Conservation (phyloP, 2,329 filamentous ascomycete species). For the Scytalidium sp. region DNA sequence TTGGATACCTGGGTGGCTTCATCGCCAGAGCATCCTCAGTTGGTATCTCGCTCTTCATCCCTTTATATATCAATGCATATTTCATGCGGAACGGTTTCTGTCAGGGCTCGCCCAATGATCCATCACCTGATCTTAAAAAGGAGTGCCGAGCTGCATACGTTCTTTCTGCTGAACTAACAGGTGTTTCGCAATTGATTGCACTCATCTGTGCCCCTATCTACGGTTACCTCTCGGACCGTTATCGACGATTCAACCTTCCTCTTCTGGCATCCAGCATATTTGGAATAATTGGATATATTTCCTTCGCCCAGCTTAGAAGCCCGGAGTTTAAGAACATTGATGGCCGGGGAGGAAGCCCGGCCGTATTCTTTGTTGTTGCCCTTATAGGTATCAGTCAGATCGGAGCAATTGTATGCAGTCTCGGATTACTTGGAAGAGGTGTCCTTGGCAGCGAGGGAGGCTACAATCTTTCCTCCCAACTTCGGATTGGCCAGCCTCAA, state of each 20-base stretch:
- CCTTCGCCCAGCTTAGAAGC: conserved; percentile 72
- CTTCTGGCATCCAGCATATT: conserved; percentile 68
- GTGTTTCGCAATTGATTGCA: conserved; percentile 82
- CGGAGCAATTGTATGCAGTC: conserved; percentile 90
- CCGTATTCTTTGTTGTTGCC: conserved; percentile 73
- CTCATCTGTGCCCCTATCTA: conserved; percentile 83
- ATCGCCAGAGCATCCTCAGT: conserved; percentile 93
- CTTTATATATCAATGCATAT: conserved; percentile 87
- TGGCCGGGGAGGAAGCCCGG: conserved; percentile 63
- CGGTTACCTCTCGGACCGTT: conserved; percentile 75
- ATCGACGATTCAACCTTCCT: conserved; percentile 66
- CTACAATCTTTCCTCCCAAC: conserved; percentile 27
- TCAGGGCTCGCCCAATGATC: conserved; percentile 59
- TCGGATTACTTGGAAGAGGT: conserved; percentile 82
- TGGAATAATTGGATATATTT: conserved; percentile 74
- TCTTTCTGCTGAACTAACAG: conserved; percentile 81
- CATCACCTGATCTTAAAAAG: conserved; percentile 73
- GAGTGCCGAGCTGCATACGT: conserved; percentile 86
- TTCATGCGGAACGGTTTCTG: conserved; percentile 82
- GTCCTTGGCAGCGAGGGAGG: conserved; percentile 54
- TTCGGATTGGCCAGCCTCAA: conserved; percentile 11
- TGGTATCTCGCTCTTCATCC: conserved; percentile 91
- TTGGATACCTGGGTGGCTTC: conserved; percentile 91
- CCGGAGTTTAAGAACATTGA: conserved; percentile 67
- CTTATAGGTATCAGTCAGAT: conserved; percentile 92